Evolutionary conservation across 805 yeast species (phyloP).

Genomic region (Phaffomyces antillensis): DNA sequence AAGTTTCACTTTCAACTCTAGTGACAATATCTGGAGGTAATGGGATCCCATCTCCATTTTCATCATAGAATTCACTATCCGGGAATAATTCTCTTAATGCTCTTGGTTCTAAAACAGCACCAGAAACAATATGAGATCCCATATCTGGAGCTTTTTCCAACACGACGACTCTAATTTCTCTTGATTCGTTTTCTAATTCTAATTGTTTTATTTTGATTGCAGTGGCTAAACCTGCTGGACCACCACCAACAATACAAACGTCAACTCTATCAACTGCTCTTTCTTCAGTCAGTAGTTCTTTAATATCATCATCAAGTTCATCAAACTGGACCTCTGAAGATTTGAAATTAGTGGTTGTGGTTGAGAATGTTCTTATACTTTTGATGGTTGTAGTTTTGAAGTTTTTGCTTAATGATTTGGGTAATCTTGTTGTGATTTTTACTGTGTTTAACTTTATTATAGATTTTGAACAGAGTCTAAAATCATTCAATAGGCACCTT

Average conservation of each 20-base stretch:
- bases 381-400: neutral
- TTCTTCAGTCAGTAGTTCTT: slow-evolving; percentile 45
- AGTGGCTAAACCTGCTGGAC: slow-evolving; percentile 94
- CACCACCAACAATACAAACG: slow-evolving; percentile 95
- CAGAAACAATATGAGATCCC: slow-evolving; percentile 89
- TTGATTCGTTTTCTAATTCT: slow-evolving; percentile 55
- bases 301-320: slow-evolving; percentile 34
- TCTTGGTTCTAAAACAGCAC: slow-evolving; percentile 89
- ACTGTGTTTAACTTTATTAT: neutral
- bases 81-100: slow-evolving; percentile 82
- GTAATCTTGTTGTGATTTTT: neutral
- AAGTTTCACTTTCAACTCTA: slow-evolving; percentile 62
- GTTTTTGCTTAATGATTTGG: neutral
- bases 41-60: slow-evolving; percentile 54
- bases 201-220: slow-evolving; percentile 86
- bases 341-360: neutral
- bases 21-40: slow-evolving; percentile 75
- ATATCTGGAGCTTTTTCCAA: slow-evolving; percentile 89
- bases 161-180: slow-evolving; percentile 77
- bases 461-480: slow-evolving; percentile 7
- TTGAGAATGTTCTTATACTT: neutral
- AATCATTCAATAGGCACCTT: slow-evolving; percentile 4
- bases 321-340: slow-evolving; percentile 24
- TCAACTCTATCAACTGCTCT: slow-evolving; percentile 85
- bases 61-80: slow-evolving; percentile 47